phyloP scores from a whole-genome alignment of 495 filamentous ascomycete species.

The Thermochaetoides thermophila region DNA sequence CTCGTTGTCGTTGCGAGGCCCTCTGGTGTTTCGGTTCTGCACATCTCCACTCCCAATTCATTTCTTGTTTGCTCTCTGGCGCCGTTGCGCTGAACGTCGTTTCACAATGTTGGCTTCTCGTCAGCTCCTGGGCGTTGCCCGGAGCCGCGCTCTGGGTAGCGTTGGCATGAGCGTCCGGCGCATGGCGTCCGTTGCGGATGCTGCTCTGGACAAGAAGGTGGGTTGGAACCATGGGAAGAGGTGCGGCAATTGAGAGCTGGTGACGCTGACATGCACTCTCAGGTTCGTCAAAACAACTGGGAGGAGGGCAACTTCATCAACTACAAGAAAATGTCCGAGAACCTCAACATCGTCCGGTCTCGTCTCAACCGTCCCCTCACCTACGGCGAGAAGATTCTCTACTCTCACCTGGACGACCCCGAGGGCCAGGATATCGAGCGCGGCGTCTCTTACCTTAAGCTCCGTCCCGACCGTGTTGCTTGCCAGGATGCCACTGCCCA shows the following conservation, averaged over 20 bases:
- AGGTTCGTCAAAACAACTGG: slow-evolving; percentile 43
- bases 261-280: neutral
- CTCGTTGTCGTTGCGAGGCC: slow-evolving; percentile 12
- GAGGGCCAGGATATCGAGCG: slow-evolving; percentile 92
- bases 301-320: slow-evolving; percentile 44
- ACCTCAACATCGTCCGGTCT: slow-evolving; percentile 74
- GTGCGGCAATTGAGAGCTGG: too few relatives aligned
- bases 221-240: too few relatives aligned
- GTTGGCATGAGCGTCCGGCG: slow-evolving; percentile 34
- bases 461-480: slow-evolving; percentile 94
- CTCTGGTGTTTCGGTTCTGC: slow-evolving; percentile 11
- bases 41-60: slow-evolving; percentile 24
- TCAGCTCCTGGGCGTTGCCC: slow-evolving; percentile 38
- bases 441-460: slow-evolving; percentile 85
- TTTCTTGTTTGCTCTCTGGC: slow-evolving; percentile 6
- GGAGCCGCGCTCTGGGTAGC: slow-evolving; percentile 30
- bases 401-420: slow-evolving; percentile 96
- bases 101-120: slow-evolving; percentile 39
- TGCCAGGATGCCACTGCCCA: slow-evolving; percentile 99
- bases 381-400: slow-evolving; percentile 95
- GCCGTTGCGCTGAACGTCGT: slow-evolving; percentile 18
- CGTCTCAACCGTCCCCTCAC: slow-evolving; percentile 87
- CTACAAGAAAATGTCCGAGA: slow-evolving; percentile 94
- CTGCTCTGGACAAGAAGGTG: slow-evolving; percentile 40
- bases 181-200: slow-evolving; percentile 40